These are phyloP conservation scores for Eucalyptus virginea DNA, from an alignment of 345 rosid genomes.

Conservation along the genomic window DNA sequence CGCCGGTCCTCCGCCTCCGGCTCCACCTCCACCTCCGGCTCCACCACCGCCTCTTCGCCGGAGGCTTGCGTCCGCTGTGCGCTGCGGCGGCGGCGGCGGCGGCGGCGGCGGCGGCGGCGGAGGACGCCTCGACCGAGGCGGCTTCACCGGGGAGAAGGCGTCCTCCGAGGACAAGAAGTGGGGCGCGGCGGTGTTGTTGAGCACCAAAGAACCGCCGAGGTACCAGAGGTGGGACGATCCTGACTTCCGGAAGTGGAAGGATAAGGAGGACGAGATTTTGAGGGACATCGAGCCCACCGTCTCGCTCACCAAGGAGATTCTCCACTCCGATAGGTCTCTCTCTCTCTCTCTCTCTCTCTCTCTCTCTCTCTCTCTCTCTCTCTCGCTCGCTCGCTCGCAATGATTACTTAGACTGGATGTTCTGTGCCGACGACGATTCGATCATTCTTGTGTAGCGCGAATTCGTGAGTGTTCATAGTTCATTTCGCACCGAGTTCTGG, in stretches of 20 bases:
- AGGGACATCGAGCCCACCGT: constrained; percentile 42
- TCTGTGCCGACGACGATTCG: not conserved
- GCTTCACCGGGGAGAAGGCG: constrained; percentile 14
- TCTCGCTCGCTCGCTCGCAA: not conserved
- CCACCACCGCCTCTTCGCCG: constrained; percentile 1
- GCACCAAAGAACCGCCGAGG: constrained; percentile 12
- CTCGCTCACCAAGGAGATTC: constrained; percentile 53
- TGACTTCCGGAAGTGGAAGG: constrained; percentile 74
- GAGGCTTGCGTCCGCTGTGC: constrained; percentile 13
- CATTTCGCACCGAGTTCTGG: not conserved
- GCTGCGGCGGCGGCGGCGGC: constrained; percentile 3
- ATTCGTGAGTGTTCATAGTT: not conserved
- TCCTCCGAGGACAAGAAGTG: constrained; percentile 14
- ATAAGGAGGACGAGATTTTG: constrained; percentile 61
- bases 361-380: too few species aligned
- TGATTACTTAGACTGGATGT: not conserved
- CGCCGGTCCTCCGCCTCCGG: constrained; percentile 23
- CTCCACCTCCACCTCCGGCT: constrained; percentile 5
- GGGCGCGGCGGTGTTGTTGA: constrained; percentile 3
- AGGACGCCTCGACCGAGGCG: constrained; percentile 9
- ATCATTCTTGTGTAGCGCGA: not conserved
- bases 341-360: not conserved
- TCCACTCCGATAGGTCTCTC: constrained; percentile 62
- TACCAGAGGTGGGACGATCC: constrained; percentile 43
- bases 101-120: constrained; percentile 11